Evolutionary conservation across 2,329 filamentous ascomycete genomes (phyloP), one percentile per base, ranked within the genome.

Genomic region (Aphanocladium album): DNA sequence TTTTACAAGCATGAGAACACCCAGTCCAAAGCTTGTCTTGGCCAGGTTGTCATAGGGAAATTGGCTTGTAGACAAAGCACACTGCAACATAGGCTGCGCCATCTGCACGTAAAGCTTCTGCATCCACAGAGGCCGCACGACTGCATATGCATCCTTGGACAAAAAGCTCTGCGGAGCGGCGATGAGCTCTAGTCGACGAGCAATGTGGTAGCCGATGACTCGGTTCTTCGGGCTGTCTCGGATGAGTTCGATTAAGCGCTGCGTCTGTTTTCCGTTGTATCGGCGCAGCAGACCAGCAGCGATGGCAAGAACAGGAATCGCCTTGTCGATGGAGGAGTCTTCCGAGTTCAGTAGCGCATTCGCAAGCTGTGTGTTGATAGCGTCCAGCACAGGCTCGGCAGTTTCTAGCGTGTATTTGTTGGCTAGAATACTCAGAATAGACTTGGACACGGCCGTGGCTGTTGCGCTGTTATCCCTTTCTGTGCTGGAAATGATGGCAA

Each of bases 21-120:
- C 78, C 30, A 83, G 73, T 33, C 80, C 76, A 56, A 77, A 78
- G 62, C 79, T 79, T 1, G 69, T 71, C 62, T 68, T 73, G 57
- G 64, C 62, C 8, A 69, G 64, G 23, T 72, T 64, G n/a, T 73
- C 65, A 30, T 54, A 37, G 9, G 49, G 57, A 14, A 47, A 53
- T 19, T 66, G 63, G 35, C 68, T 62, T 17, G 66, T 74, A 9
- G 51, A 56, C 1, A 56, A 12, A 12, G 81, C 81, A 3, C 70
- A 67, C 16, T 70, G 66, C 3, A 83, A 71, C 68, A 83, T 74
- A 3, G 79, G 77, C 64, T 75, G 75, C 25, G 76, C 74, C 8
- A 82, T 68, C 53, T 79, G 73, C 51, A 77, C 72, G 66, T 82
- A 83, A 2, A 78, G 70, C 69, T 80, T 81, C 62, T 83, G 81